These are phyloP conservation scores for Clarireedia paspali DNA, from an alignment of 2,329 filamentous ascomycete species.

Conservation along the genomic window DNA sequence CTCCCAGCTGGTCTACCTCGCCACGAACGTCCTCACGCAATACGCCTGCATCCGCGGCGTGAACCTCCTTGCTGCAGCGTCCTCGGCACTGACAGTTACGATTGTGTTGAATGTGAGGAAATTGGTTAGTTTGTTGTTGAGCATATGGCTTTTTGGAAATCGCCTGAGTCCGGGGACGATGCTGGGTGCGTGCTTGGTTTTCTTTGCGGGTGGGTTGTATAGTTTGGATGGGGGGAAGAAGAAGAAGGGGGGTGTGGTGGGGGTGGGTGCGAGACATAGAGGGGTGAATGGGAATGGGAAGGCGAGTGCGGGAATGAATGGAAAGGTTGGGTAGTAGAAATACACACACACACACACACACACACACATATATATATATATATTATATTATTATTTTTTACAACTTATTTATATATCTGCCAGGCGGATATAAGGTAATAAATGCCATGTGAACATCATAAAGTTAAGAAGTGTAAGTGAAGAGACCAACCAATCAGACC, in stretches of 20 bases:
- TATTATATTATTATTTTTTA: not conserved
- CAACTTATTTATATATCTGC: conserved; percentile 19
- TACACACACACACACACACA: too few species aligned
- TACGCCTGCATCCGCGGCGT: conserved; percentile 94
- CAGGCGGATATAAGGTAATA: too few species aligned
- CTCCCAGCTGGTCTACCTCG: conserved; percentile 63
- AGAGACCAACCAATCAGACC: too few species aligned
- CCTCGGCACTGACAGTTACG: conserved; percentile 88
- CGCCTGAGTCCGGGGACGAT: conserved; percentile 67
- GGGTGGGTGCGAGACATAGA: not conserved
- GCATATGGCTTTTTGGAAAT: conserved; percentile 93
- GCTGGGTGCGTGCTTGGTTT: conserved; percentile 76
- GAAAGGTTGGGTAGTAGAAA: conserved; percentile 7
- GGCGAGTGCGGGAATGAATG: not conserved
- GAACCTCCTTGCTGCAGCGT: conserved; percentile 82
- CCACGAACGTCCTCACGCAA: conserved; percentile 79
- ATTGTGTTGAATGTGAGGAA: conserved; percentile 96
- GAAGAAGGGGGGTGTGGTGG: not conserved
- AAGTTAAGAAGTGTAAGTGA: too few species aligned
- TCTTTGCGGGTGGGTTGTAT: conserved; percentile 85
- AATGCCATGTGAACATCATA: too few species aligned
- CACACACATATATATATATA: too few species aligned
- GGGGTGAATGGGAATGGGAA: not conserved
- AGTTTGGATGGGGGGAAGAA: conserved; percentile 52
- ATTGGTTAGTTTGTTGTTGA: conserved; percentile 80